Evolutionary conservation across 2,329 filamentous ascomycete species (phyloP), one percentile per base, ranked within the genome.

Genomic region (Piedraia hortae): DNA sequence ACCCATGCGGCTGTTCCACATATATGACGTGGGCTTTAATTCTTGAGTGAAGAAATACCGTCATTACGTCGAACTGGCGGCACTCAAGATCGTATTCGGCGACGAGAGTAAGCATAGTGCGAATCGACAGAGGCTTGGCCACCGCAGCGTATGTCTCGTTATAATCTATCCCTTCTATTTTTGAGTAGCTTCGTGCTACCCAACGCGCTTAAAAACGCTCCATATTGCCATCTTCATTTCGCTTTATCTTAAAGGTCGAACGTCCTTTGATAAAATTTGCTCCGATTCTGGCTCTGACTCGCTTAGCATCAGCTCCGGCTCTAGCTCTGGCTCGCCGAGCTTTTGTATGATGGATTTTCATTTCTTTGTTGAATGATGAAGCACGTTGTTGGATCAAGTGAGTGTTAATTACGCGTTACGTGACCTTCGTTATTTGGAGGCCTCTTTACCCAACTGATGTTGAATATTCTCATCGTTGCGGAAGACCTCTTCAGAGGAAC

Each of bases 81-180:
- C 8, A 29, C 21, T 17, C 14, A 13, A 19, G n/a, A 16, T 7
- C 21, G 18, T 16, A 18, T 21, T 12, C 21, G 14, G 15, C 28
- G 21, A 2, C 27, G 14, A 14, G 33, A 13, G 13, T 26, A 24
- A 20, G 33, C 14, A 18, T 30, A 20, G 19, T 23, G 12, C 18
- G 23, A 20, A 18, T 22, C 19, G 10, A 20, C 18, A 12, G 18
- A 18, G 10, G 20, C 15, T 32, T 31, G 2, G 29, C 27, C 4
- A 36, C 34, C 12, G 28, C 21, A 5, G 32, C 32, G 19, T 33
- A 37, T 1, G 28, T 38, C n/a, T 38, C 26, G 4, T 32, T 23
- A 19, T 26, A 38, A 21, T 38, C 34, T 3, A 36, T 19, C 9
- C 35, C 34, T 13, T 29, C 17, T 9, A 16, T 21, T 22, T 38